A percentile compares a stretch with the other conserved stretches of the same genome.
Conservation (phyloP, 305 asterid species). For the Solanum hybrid region DNA sequence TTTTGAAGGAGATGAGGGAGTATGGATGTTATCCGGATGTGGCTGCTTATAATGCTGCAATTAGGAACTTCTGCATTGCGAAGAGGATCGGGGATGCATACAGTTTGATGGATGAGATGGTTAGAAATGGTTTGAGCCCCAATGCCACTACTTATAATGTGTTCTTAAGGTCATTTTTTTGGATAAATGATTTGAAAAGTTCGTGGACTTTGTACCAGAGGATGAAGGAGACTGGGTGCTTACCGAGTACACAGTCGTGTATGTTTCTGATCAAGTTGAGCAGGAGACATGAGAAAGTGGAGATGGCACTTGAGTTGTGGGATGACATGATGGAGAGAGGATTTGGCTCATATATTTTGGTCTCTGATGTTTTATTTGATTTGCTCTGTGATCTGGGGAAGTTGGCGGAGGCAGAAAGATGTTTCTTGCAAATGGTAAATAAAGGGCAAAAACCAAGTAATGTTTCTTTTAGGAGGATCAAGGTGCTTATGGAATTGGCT, state of each 20-base stretch:
- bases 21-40: slow-evolving; percentile 76
- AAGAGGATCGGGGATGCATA: slow-evolving; percentile 62
- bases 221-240: slow-evolving; percentile 59
- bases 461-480: slow-evolving; percentile 71
- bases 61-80: slow-evolving; percentile 80
- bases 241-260: slow-evolving; percentile 69
- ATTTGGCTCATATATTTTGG: slow-evolving; percentile 64
- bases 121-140: slow-evolving; percentile 50
- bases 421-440: slow-evolving; percentile 85
- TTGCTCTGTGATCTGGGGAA: slow-evolving; percentile 76
- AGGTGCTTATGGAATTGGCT: slow-evolving; percentile 87
- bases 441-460: slow-evolving; percentile 77
- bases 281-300: slow-evolving; percentile 63
- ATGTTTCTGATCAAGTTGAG: slow-evolving; percentile 71
- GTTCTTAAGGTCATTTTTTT: slow-evolving; percentile 56
- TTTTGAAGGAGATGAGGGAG: slow-evolving; percentile 74
- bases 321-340: slow-evolving; percentile 76
- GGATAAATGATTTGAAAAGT: slow-evolving; percentile 59
- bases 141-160: slow-evolving; percentile 78
- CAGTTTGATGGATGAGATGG: slow-evolving; percentile 66
- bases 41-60: slow-evolving; percentile 78
- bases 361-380: slow-evolving; percentile 62
- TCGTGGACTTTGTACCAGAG: slow-evolving; percentile 64
- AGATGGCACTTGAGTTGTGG: slow-evolving; percentile 74
- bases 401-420: slow-evolving; percentile 69